Evolutionary conservation across 192 early-diverging fungal genomes (phyloP), one percentile per base, ranked within the genome.

Genomic region (Umbelopsis isabellina): DNA sequence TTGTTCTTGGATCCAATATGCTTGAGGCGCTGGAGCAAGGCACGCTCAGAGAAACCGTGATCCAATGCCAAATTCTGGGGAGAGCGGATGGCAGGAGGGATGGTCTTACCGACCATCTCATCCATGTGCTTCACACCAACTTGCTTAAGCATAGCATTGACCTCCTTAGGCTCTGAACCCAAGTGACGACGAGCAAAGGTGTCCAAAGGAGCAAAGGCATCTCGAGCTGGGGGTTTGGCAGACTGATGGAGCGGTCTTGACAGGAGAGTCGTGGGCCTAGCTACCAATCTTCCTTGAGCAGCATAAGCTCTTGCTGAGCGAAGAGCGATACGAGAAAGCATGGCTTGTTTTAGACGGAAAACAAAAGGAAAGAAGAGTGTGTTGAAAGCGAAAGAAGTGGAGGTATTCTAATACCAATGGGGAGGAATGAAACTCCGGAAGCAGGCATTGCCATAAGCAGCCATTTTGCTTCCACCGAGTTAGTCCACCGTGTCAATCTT

Each of bases 1-100:
- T 96, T 91, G 89, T 99, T 99, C 81, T 95, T 89, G 64, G 82
- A 76, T 30, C 95, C 97, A 76, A 99, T 94, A n/a, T 79, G 68
- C 75, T 90, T 88, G 66, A 99, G 85, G 41, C 89, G 83, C 44
- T 87, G 88, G 47, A 99, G 77, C n/a, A 94, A 87, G 80, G 98
- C 94, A 49, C 86, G 85, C 81, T 99, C 98, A 3, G 95, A 75
- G 27, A 94, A 81, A 71, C 88, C 85, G 22, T 92, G 86, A 49
- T 91, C 89, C 35, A 99, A 88, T 35, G 84, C 76, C 61, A 98
- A 87, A 10, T 87, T 77, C 53, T 87, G 80, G 37, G 88, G 73
- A 49, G 94, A 89, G 18, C 88, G 86, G 77, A 99, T 98, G 51
- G 84, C 78, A 15, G 81, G 73, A 48, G 98, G 97, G 27, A 99